These are phyloP conservation scores for Penicillium chermesinum DNA, from an alignment of 495 filamentous ascomycete species.

Conservation along the genomic window DNA sequence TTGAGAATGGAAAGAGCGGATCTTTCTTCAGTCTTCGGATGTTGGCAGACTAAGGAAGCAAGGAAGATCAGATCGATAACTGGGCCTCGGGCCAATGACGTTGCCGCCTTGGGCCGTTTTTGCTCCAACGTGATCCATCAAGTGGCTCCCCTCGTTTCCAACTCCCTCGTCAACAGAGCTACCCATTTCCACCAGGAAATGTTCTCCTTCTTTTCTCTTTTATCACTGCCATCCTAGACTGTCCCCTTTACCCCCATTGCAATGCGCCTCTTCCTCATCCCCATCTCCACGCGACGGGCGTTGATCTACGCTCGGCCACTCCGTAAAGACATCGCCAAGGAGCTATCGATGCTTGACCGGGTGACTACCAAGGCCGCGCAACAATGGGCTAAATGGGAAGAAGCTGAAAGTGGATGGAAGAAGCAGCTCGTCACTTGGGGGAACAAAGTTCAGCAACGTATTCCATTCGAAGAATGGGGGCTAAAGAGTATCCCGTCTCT, in stretches of 20 bases:
- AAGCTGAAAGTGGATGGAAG: slow-evolving; percentile 79
- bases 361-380: slow-evolving; percentile 61
- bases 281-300: slow-evolving; percentile 85
- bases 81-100: background rate
- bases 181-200: background rate
- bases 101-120: background rate
- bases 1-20: slow-evolving; percentile 1
- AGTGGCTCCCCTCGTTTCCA: background rate
- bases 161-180: background rate
- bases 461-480: slow-evolving; percentile 97
- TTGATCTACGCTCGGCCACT: slow-evolving; percentile 88
- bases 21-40: background rate
- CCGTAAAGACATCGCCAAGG: slow-evolving; percentile 37
- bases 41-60: background rate
- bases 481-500: slow-evolving; percentile 90
- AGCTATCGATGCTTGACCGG: slow-evolving; percentile 56
- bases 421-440: slow-evolving; percentile 78
- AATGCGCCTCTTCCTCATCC: slow-evolving; percentile 95
- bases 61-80: background rate
- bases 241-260: slow-evolving; percentile 12
- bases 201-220: background rate
- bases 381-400: slow-evolving; percentile 84
- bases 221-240: background rate
- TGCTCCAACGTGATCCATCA: background rate
- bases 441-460: slow-evolving; percentile 75